A percentile compares a stretch with the other conserved stretches of the same genome.
phyloP scores from a whole-genome alignment of 2,329 filamentous ascomycete genomes.

The Pseudocercospora fuligena region DNA sequence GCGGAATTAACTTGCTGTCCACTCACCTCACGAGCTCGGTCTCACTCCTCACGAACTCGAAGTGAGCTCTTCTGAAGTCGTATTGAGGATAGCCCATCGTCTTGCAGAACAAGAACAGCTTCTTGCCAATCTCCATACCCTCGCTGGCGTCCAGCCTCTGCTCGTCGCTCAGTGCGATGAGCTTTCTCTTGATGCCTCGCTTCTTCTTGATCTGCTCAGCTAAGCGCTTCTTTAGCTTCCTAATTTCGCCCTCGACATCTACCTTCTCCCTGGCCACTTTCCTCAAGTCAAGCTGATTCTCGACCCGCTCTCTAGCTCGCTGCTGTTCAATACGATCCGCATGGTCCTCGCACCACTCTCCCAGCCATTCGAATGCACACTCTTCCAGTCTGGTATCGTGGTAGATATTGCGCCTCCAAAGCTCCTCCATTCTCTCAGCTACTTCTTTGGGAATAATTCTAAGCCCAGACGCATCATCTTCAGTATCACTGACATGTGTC shows the following conservation, averaged over 20 bases:
- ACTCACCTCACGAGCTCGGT: neutral
- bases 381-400: neutral
- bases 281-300: neutral
- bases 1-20: neutral
- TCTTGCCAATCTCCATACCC: neutral
- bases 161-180: neutral
- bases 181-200: neutral
- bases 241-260: neutral
- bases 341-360: slow-evolving; percentile 5
- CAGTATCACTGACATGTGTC: neutral
- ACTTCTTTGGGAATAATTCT: neutral
- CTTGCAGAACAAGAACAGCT: neutral
- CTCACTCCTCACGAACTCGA: neutral
- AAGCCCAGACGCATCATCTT: neutral
- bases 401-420: neutral
- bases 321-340: slow-evolving; percentile 2
- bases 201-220: neutral
- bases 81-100: neutral
- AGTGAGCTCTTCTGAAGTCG: neutral
- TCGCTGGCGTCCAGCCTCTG: neutral
- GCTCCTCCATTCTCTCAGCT: neutral
- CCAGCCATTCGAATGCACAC: slow-evolving; percentile 7
- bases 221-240: neutral
- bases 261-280: neutral
- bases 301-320: neutral